A percentile compares a stretch with the other conserved stretches of the same genome.
Conservation (phyloP, 2,329 filamentous ascomycete genomes). For the Zymoseptoria passerinii region DNA sequence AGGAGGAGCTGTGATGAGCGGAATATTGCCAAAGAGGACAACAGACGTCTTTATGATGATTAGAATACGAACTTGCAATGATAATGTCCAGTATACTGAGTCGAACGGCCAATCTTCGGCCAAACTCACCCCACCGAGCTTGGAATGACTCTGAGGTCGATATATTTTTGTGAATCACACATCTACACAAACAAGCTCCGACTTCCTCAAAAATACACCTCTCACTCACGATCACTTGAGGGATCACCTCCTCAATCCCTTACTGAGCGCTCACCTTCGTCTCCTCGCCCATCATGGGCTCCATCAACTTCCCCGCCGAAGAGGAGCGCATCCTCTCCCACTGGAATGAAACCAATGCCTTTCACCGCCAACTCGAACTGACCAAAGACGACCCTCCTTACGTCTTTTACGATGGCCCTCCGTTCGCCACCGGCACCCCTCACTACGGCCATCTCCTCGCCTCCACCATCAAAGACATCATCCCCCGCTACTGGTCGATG, state of each 20-base stretch:
- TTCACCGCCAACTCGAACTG: constrained; percentile 78
- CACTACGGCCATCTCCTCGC: constrained; percentile 74
- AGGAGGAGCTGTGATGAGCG: constrained; percentile 23
- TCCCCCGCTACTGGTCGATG: constrained; percentile 95
- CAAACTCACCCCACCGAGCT: neutral
- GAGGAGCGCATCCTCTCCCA: constrained; percentile 75
- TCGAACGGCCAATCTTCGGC: neutral
- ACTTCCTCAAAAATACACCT: neutral
- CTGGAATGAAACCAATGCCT: constrained; percentile 91
- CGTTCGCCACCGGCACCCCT: constrained; percentile 49
- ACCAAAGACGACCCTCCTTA: constrained; percentile 76
- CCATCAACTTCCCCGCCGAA: constrained; percentile 78
- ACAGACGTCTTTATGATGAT: neutral
- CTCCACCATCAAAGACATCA: constrained; percentile 95
- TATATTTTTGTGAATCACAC: neutral
- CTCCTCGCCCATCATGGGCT: constrained; percentile 31
- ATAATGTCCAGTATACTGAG: neutral
- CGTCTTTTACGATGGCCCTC: constrained; percentile 77
- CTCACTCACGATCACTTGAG: neutral
- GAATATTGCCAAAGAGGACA: neutral
- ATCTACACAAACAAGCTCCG: neutral
- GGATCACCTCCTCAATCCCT: neutral
- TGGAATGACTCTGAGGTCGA: neutral
- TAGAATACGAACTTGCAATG: neutral
- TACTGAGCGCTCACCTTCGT: neutral